Evolutionary conservation across 805 yeast genomes (phyloP), one percentile per base, ranked within the genome.

Genomic region (Pichia scutulata): DNA sequence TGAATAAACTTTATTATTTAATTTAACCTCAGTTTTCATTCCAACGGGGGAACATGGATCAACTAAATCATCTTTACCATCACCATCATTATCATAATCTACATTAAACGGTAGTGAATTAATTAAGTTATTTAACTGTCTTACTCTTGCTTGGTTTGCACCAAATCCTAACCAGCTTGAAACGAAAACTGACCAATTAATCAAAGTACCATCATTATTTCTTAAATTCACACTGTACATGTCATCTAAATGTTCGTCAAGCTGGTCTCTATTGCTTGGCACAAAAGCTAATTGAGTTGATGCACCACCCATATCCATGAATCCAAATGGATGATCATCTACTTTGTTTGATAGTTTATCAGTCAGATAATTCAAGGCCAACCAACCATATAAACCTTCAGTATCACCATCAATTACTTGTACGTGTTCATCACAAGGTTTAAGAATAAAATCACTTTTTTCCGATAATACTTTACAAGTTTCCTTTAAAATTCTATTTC

Each of bases 221-320:
- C 89, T 76, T 51, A 93, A 68, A 16, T 75, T 72, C 2, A 93
- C 77, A 2, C 72, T 74, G 26, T 84, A 78, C 49, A 90, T 74
- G 63, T 89, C 96, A 48, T 90, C 90, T 41, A 69, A 63, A 64
- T 89, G 95, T 54, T 75, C 76, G 24, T 64, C 67, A 8, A 84
- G 66, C 53, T 88, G 89, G n/a, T 75, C 71, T 4, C 60, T 55
- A 40, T 76, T 74, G 4, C 81, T 76, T 0, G 97, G 97, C 9
- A 86, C 89, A 74, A 90, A 93, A 9, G 98, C 96, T 22, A 93
- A 79, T 63, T 93, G 99, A 0, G 97, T 89, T 2, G 97, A 89
- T 0, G 99, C 99, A 14, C 99, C 99, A 16, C 99, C 99, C 99
- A 93, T 93, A 66, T 93, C 99, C 92, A 93, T 85, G 59, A 93